A percentile compares a stretch with the other conserved stretches of the same genome.
These are phyloP conservation scores for Mrakiaceae sp. DNA, from an alignment of 1,284 basidiomycete genomes.

Conservation along the genomic window DNA sequence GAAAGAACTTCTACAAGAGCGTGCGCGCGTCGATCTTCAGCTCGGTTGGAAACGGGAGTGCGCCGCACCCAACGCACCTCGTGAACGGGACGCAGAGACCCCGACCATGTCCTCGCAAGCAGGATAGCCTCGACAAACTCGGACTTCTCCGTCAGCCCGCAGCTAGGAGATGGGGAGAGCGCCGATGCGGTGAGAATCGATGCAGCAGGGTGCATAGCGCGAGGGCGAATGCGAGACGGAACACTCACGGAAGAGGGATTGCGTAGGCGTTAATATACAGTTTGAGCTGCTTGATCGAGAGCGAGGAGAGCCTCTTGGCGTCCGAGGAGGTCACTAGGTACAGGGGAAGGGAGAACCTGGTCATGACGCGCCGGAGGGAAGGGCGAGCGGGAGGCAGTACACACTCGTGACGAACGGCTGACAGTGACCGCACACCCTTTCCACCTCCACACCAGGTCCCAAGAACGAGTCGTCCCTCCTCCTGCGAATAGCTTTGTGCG, in stretches of 20 bases:
- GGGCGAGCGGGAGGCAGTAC: background rate
- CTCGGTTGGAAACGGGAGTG: background rate
- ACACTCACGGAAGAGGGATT: slow-evolving; percentile 4
- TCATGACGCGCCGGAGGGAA: too few relatives aligned
- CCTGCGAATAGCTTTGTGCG: background rate
- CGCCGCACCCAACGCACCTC: background rate
- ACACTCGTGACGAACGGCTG: background rate
- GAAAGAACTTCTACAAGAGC: background rate
- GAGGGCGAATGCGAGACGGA: background rate
- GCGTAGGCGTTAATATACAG: background rate
- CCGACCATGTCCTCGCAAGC: background rate
- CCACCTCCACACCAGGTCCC: background rate
- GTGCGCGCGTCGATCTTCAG: too few relatives aligned
- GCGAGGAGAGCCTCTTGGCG: background rate
- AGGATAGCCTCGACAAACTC: background rate
- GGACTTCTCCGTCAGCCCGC: background rate
- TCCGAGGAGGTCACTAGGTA: slow-evolving; percentile 1
- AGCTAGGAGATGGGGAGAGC: background rate
- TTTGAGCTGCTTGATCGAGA: slow-evolving; percentile 4
- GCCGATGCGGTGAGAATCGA: background rate
- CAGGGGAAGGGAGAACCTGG: background rate
- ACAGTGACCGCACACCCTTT: slow-evolving; percentile 1
- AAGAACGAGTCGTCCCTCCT: background rate
- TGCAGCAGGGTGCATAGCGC: background rate
- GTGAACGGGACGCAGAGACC: background rate